These are phyloP conservation scores for Berkeleyomyces basicola DNA, from an alignment of 2,329 filamentous ascomycete species.

Conservation along the genomic window DNA sequence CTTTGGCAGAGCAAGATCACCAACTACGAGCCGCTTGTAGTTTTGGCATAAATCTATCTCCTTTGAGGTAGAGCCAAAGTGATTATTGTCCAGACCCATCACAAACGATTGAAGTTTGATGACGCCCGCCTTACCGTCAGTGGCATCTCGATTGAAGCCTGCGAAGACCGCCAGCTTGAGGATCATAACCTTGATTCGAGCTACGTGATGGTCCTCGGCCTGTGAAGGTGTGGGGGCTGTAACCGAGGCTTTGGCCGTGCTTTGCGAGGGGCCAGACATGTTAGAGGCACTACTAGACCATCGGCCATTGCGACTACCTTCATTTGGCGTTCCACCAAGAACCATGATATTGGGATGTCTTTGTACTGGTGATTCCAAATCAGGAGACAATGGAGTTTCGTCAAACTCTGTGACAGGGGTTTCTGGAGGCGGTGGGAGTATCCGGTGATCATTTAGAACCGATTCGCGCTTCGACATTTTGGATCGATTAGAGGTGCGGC, in stretches of 20 bases:
- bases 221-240: constrained; percentile 54
- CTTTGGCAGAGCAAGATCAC: constrained; percentile 43
- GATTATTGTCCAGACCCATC: constrained; percentile 54
- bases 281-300: constrained; percentile 75
- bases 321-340: constrained; percentile 47
- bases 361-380: constrained; percentile 45
- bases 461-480: constrained; percentile 39
- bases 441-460: constrained; percentile 22
- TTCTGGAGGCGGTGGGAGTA: constrained; percentile 46
- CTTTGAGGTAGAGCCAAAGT: constrained; percentile 57
- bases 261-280: constrained; percentile 63
- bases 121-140: constrained; percentile 28
- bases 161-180: constrained; percentile 75
- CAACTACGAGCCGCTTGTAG: constrained; percentile 65
- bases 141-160: constrained; percentile 51
- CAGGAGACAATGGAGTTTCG: constrained; percentile 69
- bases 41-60: constrained; percentile 57
- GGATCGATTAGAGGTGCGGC: constrained; percentile 31
- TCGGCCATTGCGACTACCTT: constrained; percentile 43
- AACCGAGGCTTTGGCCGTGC: constrained; percentile 47
- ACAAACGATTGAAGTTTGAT: constrained; percentile 56
- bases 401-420: constrained; percentile 93
- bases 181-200: constrained; percentile 61
- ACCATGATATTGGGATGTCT: constrained; percentile 78
- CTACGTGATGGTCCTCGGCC: constrained; percentile 59